Evolutionary conservation across 176 grass and related monocot species (phyloP), one percentile per base, ranked within the genome.

Genomic region (Avena insularis): DNA sequence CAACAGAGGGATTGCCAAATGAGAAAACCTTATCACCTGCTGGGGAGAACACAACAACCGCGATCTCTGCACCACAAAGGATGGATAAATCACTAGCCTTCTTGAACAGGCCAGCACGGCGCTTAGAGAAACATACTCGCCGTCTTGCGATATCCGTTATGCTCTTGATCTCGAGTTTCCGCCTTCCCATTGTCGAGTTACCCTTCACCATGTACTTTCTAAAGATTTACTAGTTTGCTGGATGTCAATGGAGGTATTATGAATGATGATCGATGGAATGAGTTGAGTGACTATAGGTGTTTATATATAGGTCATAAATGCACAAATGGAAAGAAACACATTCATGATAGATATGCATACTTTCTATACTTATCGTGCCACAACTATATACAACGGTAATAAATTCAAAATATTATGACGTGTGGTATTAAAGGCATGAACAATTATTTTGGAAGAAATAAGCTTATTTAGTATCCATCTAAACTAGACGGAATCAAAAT

Each of bases 21-120:
- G 89, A 91, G 85, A 79, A 88, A 57, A 75, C 49, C 14, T 91
- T 91, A 56, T 81, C 81, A 21, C 53, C 15, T 0, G 66, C 65
- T 2, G 85, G 85, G 43, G 89, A 91, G 80, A 87, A 84, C 38
- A 88, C 71, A 9, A 91, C 65, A 5, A 87, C 16, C 12, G 46
- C 43, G 5, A 88, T 57, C 6, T 92, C 58, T 1, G 84, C 80
- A 13, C 91, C 84, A 7, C 87, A 92, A 9, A 92, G 80, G 9
- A 81, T 81, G 17, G 80, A 77, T 15, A 92, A n/a, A 48, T 92
- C 91, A n/a, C 84, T 89, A 0, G 87, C 84, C 66, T 89, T 89
- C 40, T 89, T 89, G 80, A 89, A 89, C 13, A 89, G 6, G 9
- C 84, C 58, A 3, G 71, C 50, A 10, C 84, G 62, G 0, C 87